These are phyloP conservation scores for Colletotrichum chrysophilum DNA, from an alignment of 2,329 filamentous ascomycete species.

Conservation along the genomic window DNA sequence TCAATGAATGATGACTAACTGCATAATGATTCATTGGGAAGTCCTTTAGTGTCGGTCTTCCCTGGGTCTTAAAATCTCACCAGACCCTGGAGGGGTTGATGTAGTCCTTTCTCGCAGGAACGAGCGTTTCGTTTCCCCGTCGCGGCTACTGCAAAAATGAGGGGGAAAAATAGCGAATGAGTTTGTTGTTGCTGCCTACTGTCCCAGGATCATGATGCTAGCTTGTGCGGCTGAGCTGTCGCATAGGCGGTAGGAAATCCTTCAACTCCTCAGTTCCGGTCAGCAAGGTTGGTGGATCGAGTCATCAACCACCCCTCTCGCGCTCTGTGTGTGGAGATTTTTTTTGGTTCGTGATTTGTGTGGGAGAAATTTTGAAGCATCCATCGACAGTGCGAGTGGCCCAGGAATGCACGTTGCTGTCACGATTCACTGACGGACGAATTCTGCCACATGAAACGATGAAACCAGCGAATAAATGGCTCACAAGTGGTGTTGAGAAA, in stretches of 20 bases:
- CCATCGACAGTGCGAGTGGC: conserved; percentile 7
- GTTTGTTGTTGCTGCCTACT: conserved; percentile 3
- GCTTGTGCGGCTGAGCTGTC: conserved; percentile 12
- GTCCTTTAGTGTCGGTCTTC: not conserved
- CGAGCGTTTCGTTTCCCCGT: not conserved
- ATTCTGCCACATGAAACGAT: not conserved
- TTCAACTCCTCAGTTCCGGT: not conserved
- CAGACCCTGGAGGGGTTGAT: not conserved
- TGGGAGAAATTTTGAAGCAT: conserved; percentile 9
- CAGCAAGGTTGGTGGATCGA: conserved; percentile 14
- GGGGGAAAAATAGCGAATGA: not conserved
- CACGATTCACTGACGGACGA: not conserved
- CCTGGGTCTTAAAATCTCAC: not conserved
- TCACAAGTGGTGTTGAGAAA: not conserved
- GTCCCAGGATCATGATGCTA: conserved; percentile 18
- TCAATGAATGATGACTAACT: conserved; percentile 14
- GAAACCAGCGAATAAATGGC: not conserved
- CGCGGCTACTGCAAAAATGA: not conserved
- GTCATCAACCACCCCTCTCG: not conserved
- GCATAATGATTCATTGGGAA: conserved; percentile 10
- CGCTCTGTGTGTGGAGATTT: conserved; percentile 1
- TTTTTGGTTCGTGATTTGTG: not conserved
- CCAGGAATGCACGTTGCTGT: not conserved
- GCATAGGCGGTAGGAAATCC: not conserved
- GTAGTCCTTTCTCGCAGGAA: not conserved